Percentiles rank a stretch among this genome's conserved stretches.
These are phyloP conservation scores for Penicillium griseofulvum DNA, from an alignment of 2,329 filamentous ascomycete genomes.

Conservation along the genomic window DNA sequence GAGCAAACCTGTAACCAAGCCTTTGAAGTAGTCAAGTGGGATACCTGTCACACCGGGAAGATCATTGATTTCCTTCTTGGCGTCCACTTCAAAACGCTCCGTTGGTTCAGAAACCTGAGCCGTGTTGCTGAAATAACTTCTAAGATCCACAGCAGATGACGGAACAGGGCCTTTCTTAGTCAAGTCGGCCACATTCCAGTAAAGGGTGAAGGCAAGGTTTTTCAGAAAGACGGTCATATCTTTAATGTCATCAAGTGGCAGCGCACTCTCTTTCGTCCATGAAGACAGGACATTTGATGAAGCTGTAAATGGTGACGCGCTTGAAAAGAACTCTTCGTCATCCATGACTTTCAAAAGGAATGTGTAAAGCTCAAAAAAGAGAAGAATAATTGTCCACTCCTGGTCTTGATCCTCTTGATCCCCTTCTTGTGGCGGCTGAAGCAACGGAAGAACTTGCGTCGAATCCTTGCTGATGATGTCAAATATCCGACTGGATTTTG, in stretches of 20 bases:
- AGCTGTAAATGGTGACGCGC: constrained; percentile 48
- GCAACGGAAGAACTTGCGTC: constrained; percentile 56
- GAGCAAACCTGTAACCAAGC: constrained; percentile 74
- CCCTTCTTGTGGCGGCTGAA: constrained; percentile 44
- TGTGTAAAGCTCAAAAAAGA: constrained; percentile 92
- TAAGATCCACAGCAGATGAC: constrained; percentile 42
- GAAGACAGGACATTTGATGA: constrained; percentile 52
- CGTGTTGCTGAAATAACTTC: constrained; percentile 45
- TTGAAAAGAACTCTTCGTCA: constrained; percentile 88
- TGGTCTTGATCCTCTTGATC: constrained; percentile 49
- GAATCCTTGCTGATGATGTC: constrained; percentile 56
- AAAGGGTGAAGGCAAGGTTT: constrained; percentile 82
- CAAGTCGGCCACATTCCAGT: constrained; percentile 75
- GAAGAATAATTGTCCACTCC: constrained; percentile 84
- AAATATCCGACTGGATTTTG: constrained; percentile 58
- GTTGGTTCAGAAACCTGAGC: constrained; percentile 22
- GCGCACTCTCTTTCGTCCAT: constrained; percentile 61
- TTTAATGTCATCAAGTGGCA: constrained; percentile 69
- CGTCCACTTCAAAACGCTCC: constrained; percentile 32
- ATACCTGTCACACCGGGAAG: constrained; percentile 67
- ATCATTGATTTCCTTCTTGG: constrained; percentile 45
- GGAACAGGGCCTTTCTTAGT: constrained; percentile 42
- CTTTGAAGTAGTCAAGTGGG: constrained; percentile 73
- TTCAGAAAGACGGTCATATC: constrained; percentile 80
- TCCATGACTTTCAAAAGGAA: constrained; percentile 92